Base-by-base conservation (phyloP, 345 rosid genomes). In the Zanthoxylum bungeanum region DNA sequence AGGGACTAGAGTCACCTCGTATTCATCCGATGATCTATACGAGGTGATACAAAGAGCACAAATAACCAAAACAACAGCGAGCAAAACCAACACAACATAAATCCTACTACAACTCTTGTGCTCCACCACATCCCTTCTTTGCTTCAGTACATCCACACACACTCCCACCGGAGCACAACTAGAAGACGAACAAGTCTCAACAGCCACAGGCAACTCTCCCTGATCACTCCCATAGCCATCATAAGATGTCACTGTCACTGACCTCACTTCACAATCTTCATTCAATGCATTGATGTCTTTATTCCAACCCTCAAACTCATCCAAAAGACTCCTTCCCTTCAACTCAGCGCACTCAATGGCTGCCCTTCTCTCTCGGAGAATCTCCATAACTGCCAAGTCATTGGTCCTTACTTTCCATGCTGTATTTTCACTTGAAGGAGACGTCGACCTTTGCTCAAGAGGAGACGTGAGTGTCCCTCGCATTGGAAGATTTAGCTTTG, bases 391-490 rank as follows among this genome's bases (percentile, higher is more conserved):
- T 0, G 81, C 81, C 70, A 78, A 60, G 33, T 78, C 85, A 28
- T 81, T 80, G 79, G 58, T 74, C 72, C 81, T 82, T 50, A 77
- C 75, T 69, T 73, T 82, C 86, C 90, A 82, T 7, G 46, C 68
- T 7, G 17, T 76, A 21, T 71, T 75, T 12, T 69, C 78, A 17
- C 30, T 70, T 4, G 34, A 40, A 0, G 70, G 71, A 30, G 67
- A 50, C 17, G 60, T 47, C 46, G 0, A 9, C 36, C 68, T 56
- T 7, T 74, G 68, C 62, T 84, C 92, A 42, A 90, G 87, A 0
- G 85, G 79, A 66, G 79, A 68, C 90, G 79, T 85, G 40, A 83
- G 86, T 46, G 24, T 62, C 71, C 84, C 75, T 9, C 81, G 77
- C 25, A 69, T 57, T 49, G 50, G 56, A 53, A 79, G 77, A 73